phyloP scores from a whole-genome alignment of 768 basidiomycete genomes.

The Naganishia antarctica region DNA sequence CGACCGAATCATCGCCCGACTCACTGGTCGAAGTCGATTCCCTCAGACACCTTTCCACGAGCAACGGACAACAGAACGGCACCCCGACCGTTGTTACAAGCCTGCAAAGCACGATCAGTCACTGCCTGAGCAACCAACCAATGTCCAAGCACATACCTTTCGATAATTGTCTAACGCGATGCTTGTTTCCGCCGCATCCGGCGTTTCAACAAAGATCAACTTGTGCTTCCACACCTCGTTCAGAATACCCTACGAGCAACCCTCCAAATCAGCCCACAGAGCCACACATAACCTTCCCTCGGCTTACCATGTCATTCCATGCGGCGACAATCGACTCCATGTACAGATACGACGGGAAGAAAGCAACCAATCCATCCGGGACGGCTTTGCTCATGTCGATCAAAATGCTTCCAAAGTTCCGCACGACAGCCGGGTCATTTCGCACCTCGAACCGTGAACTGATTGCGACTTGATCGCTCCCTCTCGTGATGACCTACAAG shows the following conservation, averaged over 20 bases:
- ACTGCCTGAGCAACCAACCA: not conserved
- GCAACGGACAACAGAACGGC: slow-evolving; percentile 95
- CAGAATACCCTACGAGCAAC: slow-evolving; percentile 72
- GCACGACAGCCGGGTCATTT: slow-evolving; percentile 97
- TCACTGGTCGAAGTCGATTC: slow-evolving; percentile 97
- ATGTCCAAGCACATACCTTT: slow-evolving; percentile 56
- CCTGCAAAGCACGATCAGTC: slow-evolving; percentile 54
- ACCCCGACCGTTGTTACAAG: slow-evolving; percentile 96
- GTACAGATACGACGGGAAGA: slow-evolving; percentile 98
- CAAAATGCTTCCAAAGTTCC: slow-evolving; percentile 96
- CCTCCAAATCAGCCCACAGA: not conserved
- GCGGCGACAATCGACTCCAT: slow-evolving; percentile 99
- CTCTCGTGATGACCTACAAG: slow-evolving; percentile 85
- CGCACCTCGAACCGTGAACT: slow-evolving; percentile 97
- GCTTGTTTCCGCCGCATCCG: slow-evolving; percentile 97
- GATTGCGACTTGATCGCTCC: slow-evolving; percentile 96
- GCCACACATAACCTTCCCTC: not conserved
- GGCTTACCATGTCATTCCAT: slow-evolving; percentile 99
- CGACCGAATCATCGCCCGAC: slow-evolving; percentile 5
- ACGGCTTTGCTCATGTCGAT: slow-evolving; percentile 97
- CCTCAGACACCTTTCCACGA: slow-evolving; percentile 97
- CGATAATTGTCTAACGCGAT: slow-evolving; percentile 96
- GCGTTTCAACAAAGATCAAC: slow-evolving; percentile 97
- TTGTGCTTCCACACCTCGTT: slow-evolving; percentile 99
- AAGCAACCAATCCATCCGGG: slow-evolving; percentile 96